Evolutionary conservation across 2,329 filamentous ascomycete genomes (phyloP), one percentile per base, ranked within the genome.

Genomic region (Fusarium foetens): DNA sequence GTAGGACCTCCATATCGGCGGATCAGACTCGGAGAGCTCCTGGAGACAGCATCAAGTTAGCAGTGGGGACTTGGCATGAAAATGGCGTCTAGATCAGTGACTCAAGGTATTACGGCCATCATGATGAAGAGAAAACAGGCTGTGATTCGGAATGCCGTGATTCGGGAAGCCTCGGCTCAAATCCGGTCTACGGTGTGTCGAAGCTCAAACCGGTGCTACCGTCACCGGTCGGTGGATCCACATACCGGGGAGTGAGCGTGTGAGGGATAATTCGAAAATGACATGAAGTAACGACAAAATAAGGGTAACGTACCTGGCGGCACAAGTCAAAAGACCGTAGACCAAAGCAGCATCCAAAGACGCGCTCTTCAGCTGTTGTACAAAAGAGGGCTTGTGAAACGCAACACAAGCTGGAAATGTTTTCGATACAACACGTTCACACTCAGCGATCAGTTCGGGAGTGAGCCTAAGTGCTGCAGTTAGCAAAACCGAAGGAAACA

Each of bases 361-460:
- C 27, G 83, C 84, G 73, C 83, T 87, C 82, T 89, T 90, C 55
- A 90, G 83, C 77, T 89, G 88, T 79, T 89, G 87, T 38, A 90
- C 79, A 79, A 90, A 90, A 5, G 88, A 88, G 12, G 88, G 88
- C 81, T 89, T 90, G 82, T 90, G 88, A 77, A 90, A 90, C 76
- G 88, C 88, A 45, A 90, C 87, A 77, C 87, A 90, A 69, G 88
- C 87, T 42, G 88, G 88, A 74, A 90, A 85, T 19, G 87, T 89
- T 82, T 89, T 90, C 75, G 85, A 86, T 75, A 90, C 86, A 77
- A 90, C 87, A 64, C 88, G 85, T 80, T 90, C 88, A 78, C 87
- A 89, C 80, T 90, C 88, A 72, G 84, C 81, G 68, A 89, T 82
- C 68, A 89, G 82, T 77, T 90, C 88, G 57, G 88, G 87, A 13